Percentiles rank a stretch among this genome's conserved stretches.
These are phyloP conservation scores for Eutrema japonicum DNA, from an alignment of 345 rosid species.

Conservation along the genomic window DNA sequence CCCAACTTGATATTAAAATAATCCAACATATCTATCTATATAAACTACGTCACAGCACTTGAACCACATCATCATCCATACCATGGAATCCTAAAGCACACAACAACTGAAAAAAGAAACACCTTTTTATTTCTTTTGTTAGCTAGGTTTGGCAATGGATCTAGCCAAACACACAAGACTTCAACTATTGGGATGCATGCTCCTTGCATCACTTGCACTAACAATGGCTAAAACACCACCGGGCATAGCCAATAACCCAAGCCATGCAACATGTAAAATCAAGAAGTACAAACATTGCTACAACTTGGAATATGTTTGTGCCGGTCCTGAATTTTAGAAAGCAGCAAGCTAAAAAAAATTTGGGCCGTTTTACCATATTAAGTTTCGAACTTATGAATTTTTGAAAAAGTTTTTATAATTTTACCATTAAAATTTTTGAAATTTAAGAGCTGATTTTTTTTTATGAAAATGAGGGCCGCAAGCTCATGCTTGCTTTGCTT, in stretches of 20 bases:
- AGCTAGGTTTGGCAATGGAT: conserved; percentile 34
- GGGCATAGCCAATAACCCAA: conserved; percentile 61
- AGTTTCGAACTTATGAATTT: no score
- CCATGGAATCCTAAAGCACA: conserved; percentile 14
- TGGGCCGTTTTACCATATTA: no score
- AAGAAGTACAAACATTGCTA: conserved; percentile 56
- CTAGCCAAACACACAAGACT: conserved; percentile 39
- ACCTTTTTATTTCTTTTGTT: neutral
- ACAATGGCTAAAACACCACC: conserved; percentile 51
- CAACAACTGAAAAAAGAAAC: conserved; percentile 1
- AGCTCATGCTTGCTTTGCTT: no score
- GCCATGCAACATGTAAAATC: conserved; percentile 50
- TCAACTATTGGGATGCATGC: conserved; percentile 37
- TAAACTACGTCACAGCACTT: conserved; percentile 22
- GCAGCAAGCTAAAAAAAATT: no score
- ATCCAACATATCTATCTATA: conserved; percentile 24
- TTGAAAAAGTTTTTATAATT: no score
- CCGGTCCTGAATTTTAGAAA: no score
- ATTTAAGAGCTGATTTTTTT: no score
- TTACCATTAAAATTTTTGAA: no score
- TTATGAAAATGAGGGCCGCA: no score
- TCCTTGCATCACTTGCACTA: conserved; percentile 44
- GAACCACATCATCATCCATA: conserved; percentile 23
- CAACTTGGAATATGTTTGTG: conserved; percentile 53
- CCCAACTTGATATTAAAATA: conserved; percentile 17